These are phyloP conservation scores for Ogataea henricii DNA, from an alignment of 805 yeast species.

Conservation along the genomic window DNA sequence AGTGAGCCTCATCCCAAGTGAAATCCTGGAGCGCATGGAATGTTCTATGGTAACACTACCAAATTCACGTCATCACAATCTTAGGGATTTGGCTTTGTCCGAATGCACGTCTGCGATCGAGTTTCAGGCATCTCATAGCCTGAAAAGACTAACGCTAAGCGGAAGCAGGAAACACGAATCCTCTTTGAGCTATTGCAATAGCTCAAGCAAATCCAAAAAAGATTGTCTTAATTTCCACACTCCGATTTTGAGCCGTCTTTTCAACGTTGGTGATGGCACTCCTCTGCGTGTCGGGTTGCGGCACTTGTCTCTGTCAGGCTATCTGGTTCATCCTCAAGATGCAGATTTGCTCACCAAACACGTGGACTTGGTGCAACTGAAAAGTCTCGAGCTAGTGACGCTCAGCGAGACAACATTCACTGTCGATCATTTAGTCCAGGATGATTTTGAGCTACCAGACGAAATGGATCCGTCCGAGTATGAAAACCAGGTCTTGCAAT, in stretches of 20 bases:
- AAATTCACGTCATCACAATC: neutral
- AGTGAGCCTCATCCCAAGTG: constrained; percentile 9
- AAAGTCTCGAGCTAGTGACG: constrained; percentile 21
- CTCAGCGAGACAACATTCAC: constrained; percentile 22
- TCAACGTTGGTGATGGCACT: neutral
- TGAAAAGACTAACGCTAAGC: constrained; percentile 17
- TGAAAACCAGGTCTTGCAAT: constrained; percentile 13
- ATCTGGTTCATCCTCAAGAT: constrained; percentile 19
- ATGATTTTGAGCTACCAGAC: constrained; percentile 18
- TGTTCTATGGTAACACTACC: constrained; percentile 15
- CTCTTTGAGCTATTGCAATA: neutral
- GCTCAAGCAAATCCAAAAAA: neutral
- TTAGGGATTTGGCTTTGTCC: constrained; percentile 12
- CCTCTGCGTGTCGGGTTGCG: constrained; percentile 6
- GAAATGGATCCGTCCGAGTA: constrained; percentile 16
- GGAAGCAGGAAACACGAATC: constrained; percentile 1
- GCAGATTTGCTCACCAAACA: constrained; percentile 10
- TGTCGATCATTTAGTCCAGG: neutral
- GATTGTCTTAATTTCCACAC: too few species aligned
- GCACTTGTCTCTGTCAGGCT: constrained; percentile 20
- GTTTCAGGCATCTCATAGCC: constrained; percentile 11
- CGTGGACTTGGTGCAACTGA: constrained; percentile 20
- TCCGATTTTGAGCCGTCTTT: neutral
- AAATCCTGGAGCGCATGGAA: constrained; percentile 13
- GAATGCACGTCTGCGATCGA: constrained; percentile 1